phyloP scores from a whole-genome alignment of 345 rosid species.

The Geranium rotundifolium region DNA sequence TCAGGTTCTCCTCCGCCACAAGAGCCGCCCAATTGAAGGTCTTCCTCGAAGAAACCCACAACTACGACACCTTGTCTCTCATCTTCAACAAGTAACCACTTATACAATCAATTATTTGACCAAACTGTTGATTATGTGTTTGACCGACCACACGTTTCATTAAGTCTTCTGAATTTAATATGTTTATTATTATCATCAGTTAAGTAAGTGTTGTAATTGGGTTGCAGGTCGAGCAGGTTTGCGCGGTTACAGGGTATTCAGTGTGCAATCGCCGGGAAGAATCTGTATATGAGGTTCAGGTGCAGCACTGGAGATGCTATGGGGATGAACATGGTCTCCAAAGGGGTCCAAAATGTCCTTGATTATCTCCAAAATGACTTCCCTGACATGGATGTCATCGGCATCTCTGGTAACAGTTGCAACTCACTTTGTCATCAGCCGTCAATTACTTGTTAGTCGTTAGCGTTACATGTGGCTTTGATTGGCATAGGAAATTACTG shows the following conservation, averaged over 20 bases:
- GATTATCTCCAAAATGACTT: slow-evolving; percentile 51
- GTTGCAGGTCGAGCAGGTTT: slow-evolving; percentile 58
- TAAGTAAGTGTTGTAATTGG: background rate
- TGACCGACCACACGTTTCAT: no score
- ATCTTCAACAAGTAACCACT: slow-evolving; percentile 17
- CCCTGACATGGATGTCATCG: slow-evolving; percentile 67
- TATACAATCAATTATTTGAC: no score
- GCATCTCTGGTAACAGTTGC: slow-evolving; percentile 42
- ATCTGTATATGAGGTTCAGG: slow-evolving; percentile 47
- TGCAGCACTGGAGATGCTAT: slow-evolving; percentile 77
- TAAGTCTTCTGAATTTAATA: no score
- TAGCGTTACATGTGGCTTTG: no score
- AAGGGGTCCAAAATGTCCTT: slow-evolving; percentile 73
- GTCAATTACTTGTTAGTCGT: no score
- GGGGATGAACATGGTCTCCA: slow-evolving; percentile 89
- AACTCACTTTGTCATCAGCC: background rate
- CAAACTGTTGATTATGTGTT: background rate
- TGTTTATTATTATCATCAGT: no score
- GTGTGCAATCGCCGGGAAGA: slow-evolving; percentile 54
- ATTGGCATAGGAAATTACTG: background rate
- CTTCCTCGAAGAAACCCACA: slow-evolving; percentile 16
- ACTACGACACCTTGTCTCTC: slow-evolving; percentile 3
- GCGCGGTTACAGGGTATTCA: slow-evolving; percentile 40
- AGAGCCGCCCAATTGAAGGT: slow-evolving; percentile 30
- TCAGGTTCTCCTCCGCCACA: slow-evolving; percentile 21